Percentiles rank a stretch among this genome's conserved stretches.
Evolutionary conservation across 768 basidiomycete species (phyloP).

Genomic region (Pluteus cervinus): DNA sequence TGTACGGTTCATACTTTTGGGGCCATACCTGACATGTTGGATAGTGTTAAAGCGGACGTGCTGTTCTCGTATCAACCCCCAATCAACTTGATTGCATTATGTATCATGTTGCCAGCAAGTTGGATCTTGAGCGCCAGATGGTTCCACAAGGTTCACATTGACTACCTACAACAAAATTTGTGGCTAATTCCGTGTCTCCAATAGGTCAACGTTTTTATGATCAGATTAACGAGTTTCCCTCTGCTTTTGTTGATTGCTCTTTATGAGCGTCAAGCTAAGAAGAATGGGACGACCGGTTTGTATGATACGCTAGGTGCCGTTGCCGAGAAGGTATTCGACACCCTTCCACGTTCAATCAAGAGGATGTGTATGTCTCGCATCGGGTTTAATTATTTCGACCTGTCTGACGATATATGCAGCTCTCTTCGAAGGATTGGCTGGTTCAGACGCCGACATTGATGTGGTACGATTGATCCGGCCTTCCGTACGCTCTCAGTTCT

Average conservation of each 20-base stretch:
- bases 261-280: slow-evolving; percentile 83
- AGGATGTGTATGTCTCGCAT: slow-evolving; percentile 49
- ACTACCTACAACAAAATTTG: slow-evolving; percentile 5
- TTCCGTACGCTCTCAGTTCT: neutral
- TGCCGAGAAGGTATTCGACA: slow-evolving; percentile 66
- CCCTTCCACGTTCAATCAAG: slow-evolving; percentile 70
- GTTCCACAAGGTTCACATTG: slow-evolving; percentile 82
- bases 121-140: slow-evolving; percentile 88
- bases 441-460: slow-evolving; percentile 68
- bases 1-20: slow-evolving; percentile 2
- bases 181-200: slow-evolving; percentile 7
- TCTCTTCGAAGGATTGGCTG: slow-evolving; percentile 75
- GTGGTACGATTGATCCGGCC: slow-evolving; percentile 43
- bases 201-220: slow-evolving; percentile 84
- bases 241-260: slow-evolving; percentile 73
- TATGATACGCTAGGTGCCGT: slow-evolving; percentile 66
- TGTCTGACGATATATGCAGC: slow-evolving; percentile 33
- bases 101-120: slow-evolving; percentile 81
- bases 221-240: slow-evolving; percentile 80
- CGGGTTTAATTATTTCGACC: neutral
- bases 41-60: slow-evolving; percentile 79
- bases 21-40: slow-evolving; percentile 4
- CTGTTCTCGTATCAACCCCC: slow-evolving; percentile 95
- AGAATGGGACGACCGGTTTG: slow-evolving; percentile 55
- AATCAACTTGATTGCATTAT: slow-evolving; percentile 81